phyloP scores from a whole-genome alignment of 2,329 filamentous ascomycete genomes.

The Exserohilum rostratum region DNA sequence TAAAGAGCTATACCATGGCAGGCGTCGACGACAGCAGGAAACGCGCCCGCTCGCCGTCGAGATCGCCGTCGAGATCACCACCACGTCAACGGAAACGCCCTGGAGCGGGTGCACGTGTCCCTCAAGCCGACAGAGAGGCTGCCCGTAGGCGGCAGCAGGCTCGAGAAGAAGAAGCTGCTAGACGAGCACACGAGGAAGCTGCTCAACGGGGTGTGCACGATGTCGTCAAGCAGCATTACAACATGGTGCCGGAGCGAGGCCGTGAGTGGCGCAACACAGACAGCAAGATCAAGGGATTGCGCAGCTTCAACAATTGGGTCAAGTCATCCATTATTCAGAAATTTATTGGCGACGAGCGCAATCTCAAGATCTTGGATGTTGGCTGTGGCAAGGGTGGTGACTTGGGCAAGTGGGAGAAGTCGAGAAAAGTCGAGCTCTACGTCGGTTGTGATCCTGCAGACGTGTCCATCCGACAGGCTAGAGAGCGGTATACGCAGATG shows the following conservation, averaged over 20 bases:
- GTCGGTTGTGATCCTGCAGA: slow-evolving; percentile 94
- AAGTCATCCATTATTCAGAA: slow-evolving; percentile 98
- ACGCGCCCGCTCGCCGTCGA: slow-evolving; percentile 42
- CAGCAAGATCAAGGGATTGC: slow-evolving; percentile 90
- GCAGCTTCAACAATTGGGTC: slow-evolving; percentile 98
- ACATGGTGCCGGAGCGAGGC: slow-evolving; percentile 89
- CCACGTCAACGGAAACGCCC: slow-evolving; percentile 72
- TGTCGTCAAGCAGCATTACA: slow-evolving; percentile 92
- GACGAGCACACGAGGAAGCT: slow-evolving; percentile 52
- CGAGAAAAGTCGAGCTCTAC: slow-evolving; percentile 87
- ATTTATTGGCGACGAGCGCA: slow-evolving; percentile 63
- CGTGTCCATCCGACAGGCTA: slow-evolving; percentile 87
- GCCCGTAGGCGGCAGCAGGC: slow-evolving; percentile 61
- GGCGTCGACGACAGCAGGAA: slow-evolving; percentile 30
- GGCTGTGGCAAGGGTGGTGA: slow-evolving; percentile 98
- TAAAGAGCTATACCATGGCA: slow-evolving; percentile 23
- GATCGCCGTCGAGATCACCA: slow-evolving; percentile 48
- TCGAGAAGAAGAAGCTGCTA: slow-evolving; percentile 53
- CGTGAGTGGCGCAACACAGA: slow-evolving; percentile 94
- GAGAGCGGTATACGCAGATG: slow-evolving; percentile 81
- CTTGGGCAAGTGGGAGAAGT: slow-evolving; percentile 92
- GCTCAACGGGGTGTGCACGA: slow-evolving; percentile 72
- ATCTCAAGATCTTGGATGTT: slow-evolving; percentile 85
- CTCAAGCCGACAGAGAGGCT: slow-evolving; percentile 69
- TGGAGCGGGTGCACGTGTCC: slow-evolving; percentile 61